Base-by-base conservation (phyloP, 2,329 filamentous ascomycete genomes). In the Biscogniauxia mediterranea region DNA sequence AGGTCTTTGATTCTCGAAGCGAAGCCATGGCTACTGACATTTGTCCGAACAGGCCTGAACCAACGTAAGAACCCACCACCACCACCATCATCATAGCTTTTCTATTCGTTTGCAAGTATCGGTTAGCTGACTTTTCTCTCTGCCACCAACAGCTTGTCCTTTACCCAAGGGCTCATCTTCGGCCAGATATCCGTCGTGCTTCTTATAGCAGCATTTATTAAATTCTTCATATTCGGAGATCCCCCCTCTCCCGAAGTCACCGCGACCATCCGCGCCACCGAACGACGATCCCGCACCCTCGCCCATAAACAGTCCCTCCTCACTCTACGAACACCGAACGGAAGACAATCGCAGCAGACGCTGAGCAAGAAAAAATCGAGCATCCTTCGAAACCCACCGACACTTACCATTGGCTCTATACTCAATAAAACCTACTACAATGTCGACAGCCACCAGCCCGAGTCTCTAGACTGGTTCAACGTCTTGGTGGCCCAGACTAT, bases 151-250 rank as follows among this genome's bases (percentile, higher is more conserved):
- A 94, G 92, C 50, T 82, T 95, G 68, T 95, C 92, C 42, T 98
- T 98, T 76, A 96, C 92, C 0, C 92, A 97, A 75, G 95, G 95
- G 26, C 89, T 99, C 69, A 87, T 99, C 55, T 83, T 98, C 32
- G 95, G 95, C 55, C 95, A 99, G 76, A 83, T 99, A 56, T 96
- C 93, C 1, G 91, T 99, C 53, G 91, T 97, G 15, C 80, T 98
- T 23, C 83, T 99, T 49, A 87, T 99, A 64, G 93, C 93, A 66
- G 92, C 90, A 68, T 98, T 99, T 78, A 98, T 99, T 77, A 97
- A 97, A 75, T 99, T 97, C 85, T 99, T 99, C 85, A 98, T 99
- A 73, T 98, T 99, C 74, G 95, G 95, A 69, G 95, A 98, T 73
- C 88, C 92, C 5, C 92, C 93, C 0, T 92, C 91, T 1, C 84